These are phyloP conservation scores for Corymbia maculata DNA, from an alignment of 345 rosid genomes.

Conservation along the genomic window DNA sequence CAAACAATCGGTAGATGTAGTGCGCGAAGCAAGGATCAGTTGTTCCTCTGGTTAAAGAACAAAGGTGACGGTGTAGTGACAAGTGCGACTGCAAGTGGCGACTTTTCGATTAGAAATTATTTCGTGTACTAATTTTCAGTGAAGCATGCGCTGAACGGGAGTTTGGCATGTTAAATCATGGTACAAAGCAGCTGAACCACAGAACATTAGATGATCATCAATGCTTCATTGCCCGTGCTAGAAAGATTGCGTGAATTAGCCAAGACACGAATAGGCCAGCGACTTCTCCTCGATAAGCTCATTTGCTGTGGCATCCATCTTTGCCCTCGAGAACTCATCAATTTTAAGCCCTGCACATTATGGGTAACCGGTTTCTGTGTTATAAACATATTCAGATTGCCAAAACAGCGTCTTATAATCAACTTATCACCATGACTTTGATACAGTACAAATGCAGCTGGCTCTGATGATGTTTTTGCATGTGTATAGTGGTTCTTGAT, in stretches of 20 bases:
- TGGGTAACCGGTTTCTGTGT: rapidly evolving
- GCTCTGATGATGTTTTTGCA: neutral
- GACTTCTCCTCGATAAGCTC: slow-evolving; percentile 78
- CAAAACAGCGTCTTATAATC: neutral
- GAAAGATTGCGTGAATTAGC: neutral
- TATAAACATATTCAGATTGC: neutral
- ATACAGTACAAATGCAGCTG: neutral
- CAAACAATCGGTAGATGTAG: neutral
- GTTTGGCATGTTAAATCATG: neutral
- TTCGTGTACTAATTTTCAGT: neutral
- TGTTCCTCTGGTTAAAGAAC: neutral
- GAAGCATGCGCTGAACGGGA: neutral
- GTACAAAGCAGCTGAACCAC: neutral
- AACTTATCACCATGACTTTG: neutral
- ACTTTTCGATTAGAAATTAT: neutral
- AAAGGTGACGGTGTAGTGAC: neutral
- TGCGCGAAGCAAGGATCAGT: neutral
- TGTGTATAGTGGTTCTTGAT: neutral
- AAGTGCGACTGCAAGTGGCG: neutral
- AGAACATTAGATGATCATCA: neutral
- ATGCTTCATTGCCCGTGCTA: neutral
- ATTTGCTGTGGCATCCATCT: slow-evolving; percentile 68
- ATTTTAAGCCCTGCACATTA: slow-evolving; percentile 35
- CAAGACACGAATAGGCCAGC: slow-evolving; percentile 48
- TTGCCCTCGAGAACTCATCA: slow-evolving; percentile 58